A percentile compares a stretch with the other conserved stretches of the same genome.
Evolutionary conservation across 164 flowering plant species (phyloP).

Genomic region (Taxillus chinensis): DNA sequence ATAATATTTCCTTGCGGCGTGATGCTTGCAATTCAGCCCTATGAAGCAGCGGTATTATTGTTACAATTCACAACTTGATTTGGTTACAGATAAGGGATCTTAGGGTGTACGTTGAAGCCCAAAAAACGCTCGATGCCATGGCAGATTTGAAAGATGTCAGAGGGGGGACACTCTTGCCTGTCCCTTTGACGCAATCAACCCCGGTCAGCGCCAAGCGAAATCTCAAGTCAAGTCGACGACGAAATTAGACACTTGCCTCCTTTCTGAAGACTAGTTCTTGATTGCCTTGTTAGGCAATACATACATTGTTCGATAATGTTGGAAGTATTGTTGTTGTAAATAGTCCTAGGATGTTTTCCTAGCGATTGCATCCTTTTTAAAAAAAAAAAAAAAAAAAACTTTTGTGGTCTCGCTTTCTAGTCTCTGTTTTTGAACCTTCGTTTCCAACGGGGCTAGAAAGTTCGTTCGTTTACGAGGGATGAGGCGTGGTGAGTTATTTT

Average conservation of each 20-base stretch:
- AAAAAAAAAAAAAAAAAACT: too few species aligned
- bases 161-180: constrained; percentile 71
- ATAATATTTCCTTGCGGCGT: neutral
- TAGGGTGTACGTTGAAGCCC: constrained; percentile 66
- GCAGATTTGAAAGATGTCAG: constrained; percentile 47
- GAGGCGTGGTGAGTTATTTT: too few species aligned
- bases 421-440: too few species aligned
- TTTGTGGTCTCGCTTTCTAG: too few species aligned
- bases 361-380: too few species aligned
- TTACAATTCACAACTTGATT: neutral
- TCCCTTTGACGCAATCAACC: constrained; percentile 35
- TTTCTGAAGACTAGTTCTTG: too few species aligned
- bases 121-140: constrained; percentile 45
- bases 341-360: too few species aligned
- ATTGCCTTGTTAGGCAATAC: too few species aligned
- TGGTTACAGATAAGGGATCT: constrained; percentile 69
- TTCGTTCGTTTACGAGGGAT: too few species aligned
- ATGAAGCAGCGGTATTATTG: neutral
- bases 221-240: constrained; percentile 37
- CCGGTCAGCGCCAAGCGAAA: constrained; percentile 31
- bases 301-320: too few species aligned
- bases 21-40: neutral
- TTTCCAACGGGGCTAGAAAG: too few species aligned
- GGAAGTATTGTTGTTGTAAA: too few species aligned
- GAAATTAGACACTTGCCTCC: constrained; percentile 19